Conservation (phyloP, 805 yeast species). For the Novakomyces olei region DNA sequence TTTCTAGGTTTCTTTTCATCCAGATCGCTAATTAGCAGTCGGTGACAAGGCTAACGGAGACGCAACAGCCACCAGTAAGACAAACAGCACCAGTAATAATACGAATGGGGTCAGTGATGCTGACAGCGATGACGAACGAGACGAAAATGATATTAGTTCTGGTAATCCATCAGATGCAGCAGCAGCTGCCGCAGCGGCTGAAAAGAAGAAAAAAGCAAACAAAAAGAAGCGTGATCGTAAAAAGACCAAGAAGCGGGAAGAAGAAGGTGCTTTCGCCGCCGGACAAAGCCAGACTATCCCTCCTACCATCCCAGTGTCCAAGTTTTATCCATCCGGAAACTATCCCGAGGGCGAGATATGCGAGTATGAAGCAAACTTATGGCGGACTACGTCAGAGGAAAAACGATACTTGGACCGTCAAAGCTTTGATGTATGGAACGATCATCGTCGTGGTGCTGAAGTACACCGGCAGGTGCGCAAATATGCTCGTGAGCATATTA, state of each 20-base stretch:
- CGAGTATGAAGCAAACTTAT: constrained; percentile 50
- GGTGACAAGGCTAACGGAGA: no score
- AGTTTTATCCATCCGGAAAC: constrained; percentile 42
- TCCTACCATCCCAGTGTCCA: constrained; percentile 39
- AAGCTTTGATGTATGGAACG: constrained; percentile 46
- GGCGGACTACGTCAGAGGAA: constrained; percentile 72
- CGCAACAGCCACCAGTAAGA: no score
- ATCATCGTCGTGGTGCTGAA: constrained; percentile 88
- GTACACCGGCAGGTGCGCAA: constrained; percentile 79
- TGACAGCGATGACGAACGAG: no score
- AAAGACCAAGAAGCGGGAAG: constrained; percentile 10
- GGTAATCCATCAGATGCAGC: no score
- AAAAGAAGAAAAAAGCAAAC: constrained; percentile 30
- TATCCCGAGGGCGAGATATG: constrained; percentile 79
- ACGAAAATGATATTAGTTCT: no score
- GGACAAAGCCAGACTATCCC: constrained; percentile 18
- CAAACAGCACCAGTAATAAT: no score
- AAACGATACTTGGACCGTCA: constrained; percentile 52
- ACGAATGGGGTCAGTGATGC: no score
- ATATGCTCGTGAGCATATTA: constrained; percentile 46
- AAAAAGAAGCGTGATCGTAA: constrained; percentile 24
- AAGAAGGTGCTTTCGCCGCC: no score
- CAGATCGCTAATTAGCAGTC: no score
- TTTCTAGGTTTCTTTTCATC: no score
- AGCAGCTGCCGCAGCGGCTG: background rate